Percentiles rank a stretch among this genome's conserved stretches.
These are phyloP conservation scores for Xylona heveae DNA, from an alignment of 495 filamentous ascomycete species.

Conservation along the genomic window DNA sequence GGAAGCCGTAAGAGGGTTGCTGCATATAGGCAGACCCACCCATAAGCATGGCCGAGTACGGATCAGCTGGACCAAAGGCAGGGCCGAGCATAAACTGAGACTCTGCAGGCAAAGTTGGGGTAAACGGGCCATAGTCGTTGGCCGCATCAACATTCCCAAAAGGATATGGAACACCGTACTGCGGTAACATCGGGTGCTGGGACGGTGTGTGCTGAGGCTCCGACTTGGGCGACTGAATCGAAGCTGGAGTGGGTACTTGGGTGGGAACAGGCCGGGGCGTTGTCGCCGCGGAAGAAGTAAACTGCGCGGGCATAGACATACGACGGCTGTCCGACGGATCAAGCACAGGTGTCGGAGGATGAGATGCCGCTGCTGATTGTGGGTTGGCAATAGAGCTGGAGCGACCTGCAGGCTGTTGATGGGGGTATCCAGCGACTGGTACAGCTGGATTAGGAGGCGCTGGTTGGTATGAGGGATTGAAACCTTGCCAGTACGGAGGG, in stretches of 20 bases:
- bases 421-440: no score
- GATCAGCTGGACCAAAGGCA: constrained; percentile 1
- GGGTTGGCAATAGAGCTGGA: no score
- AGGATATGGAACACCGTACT: neutral
- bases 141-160: neutral
- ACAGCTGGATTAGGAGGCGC: constrained; percentile 2
- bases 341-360: neutral
- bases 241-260: neutral
- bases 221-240: neutral
- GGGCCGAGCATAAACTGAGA: constrained; percentile 4
- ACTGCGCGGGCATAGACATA: neutral
- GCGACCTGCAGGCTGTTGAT: no score
- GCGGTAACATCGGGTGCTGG: neutral
- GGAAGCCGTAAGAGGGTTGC: no score
- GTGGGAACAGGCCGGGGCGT: neutral
- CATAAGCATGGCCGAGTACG: constrained; percentile 4
- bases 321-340: neutral
- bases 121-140: constrained; percentile 3
- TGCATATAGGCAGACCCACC: no score
- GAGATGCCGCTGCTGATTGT: constrained; percentile 3
- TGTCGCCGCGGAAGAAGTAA: neutral
- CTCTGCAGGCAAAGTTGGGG: constrained; percentile 3
- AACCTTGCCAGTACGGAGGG: neutral
- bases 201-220: neutral
- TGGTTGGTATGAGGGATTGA: constrained; percentile 3